Evolutionary conservation across 2,329 filamentous ascomycete species (phyloP).

Genomic region (Diaporthe citrichinensis): DNA sequence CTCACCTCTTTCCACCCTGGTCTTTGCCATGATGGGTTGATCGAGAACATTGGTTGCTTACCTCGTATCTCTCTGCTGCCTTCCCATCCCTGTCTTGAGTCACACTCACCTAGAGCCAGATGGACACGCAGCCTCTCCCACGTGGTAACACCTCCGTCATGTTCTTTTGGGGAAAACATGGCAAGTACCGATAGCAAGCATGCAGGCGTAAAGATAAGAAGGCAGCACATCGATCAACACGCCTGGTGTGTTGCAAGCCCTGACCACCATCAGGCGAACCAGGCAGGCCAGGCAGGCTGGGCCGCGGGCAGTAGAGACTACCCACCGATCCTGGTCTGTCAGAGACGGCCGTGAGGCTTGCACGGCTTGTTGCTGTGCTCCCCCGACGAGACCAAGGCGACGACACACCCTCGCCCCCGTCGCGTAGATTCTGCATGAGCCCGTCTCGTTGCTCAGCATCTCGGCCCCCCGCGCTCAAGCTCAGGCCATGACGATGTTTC

Average conservation of each 20-base stretch:
- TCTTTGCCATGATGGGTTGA: conserved; percentile 1
- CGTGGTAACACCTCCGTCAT: background rate
- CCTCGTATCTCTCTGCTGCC: conserved; percentile 29
- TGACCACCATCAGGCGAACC: conserved; percentile 3
- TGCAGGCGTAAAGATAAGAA: background rate
- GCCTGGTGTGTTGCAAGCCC: background rate
- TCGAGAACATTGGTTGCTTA: background rate
- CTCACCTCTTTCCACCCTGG: background rate
- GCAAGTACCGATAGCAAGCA: background rate
- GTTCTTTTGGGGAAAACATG: background rate
- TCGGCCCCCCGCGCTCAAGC: background rate
- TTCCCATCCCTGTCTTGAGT: conserved; percentile 22
- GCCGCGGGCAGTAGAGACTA: background rate
- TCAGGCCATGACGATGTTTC: conserved; percentile 19
- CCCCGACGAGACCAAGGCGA: background rate
- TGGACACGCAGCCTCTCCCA: conserved; percentile 24
- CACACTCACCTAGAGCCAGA: background rate
- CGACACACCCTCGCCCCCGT: background rate
- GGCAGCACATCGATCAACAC: background rate
- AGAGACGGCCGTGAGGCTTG: background rate
- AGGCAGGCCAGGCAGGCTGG: conserved; percentile 20
- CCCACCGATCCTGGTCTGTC: background rate
- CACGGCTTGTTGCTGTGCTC: background rate
- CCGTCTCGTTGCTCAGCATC: background rate
- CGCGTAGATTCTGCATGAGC: conserved; percentile 12